A percentile compares a stretch with the other conserved stretches of the same genome.
These are phyloP conservation scores for Xylogone sp. DNA, from an alignment of 2,329 filamentous ascomycete species.

Conservation along the genomic window DNA sequence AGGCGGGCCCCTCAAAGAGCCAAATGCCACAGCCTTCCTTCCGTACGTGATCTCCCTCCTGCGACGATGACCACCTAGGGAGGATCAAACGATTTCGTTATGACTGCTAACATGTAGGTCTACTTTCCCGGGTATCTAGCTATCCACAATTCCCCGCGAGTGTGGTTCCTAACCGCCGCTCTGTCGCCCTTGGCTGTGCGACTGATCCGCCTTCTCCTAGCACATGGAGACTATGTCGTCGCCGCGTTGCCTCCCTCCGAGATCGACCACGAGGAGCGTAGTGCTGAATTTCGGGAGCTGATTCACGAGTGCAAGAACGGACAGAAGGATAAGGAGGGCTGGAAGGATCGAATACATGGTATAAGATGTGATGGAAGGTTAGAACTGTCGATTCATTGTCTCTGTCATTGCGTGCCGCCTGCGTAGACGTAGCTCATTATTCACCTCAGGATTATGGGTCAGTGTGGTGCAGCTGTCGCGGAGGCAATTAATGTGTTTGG, in stretches of 20 bases:
- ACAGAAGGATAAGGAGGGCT: conserved; percentile 66
- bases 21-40: conserved; percentile 24
- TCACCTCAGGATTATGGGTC: conserved; percentile 32
- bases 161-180: conserved; percentile 89
- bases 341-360: conserved; percentile 71
- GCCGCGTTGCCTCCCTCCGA: conserved; percentile 77
- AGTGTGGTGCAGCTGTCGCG: conserved; percentile 66
- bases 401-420: conserved; percentile 23
- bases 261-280: conserved; percentile 72
- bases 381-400: conserved; percentile 30
- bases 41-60: too few relatives aligned
- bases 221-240: conserved; percentile 89
- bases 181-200: conserved; percentile 82
- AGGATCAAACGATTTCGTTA: too few relatives aligned
- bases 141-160: conserved; percentile 71
- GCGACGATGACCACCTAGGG: too few relatives aligned
- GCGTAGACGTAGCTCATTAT: conserved; percentile 2
- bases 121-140: conserved; percentile 23
- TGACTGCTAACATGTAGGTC: not conserved
- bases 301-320: conserved; percentile 64
- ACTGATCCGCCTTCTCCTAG: conserved; percentile 74
- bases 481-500: conserved; percentile 83
- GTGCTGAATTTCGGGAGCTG: conserved; percentile 75
- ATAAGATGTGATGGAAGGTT: conserved; percentile 60
- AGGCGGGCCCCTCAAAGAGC: conserved; percentile 34